Evolutionary conservation across 768 basidiomycete species (phyloP).

Genomic region (Gelatoporia subvermispora): DNA sequence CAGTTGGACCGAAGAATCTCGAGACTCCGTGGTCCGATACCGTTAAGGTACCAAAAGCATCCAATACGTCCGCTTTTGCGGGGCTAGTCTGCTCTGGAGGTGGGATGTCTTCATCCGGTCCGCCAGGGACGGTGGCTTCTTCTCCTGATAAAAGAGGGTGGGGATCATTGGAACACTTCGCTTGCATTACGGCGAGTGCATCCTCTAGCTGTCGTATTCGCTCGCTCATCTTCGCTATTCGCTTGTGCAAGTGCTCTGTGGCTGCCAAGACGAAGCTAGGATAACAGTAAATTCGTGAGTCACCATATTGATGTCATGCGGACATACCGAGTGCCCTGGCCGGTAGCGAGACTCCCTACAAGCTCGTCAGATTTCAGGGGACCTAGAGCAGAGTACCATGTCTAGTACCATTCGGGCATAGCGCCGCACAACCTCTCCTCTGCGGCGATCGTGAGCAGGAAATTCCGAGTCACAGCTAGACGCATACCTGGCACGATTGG

Average conservation of each 20-base stretch:
- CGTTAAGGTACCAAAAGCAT: constrained; percentile 61
- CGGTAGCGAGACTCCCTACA: constrained; percentile 69
- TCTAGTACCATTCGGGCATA: constrained; percentile 68
- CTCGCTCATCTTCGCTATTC: constrained; percentile 62
- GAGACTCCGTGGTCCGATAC: constrained; percentile 63
- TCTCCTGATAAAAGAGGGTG: constrained; percentile 58
- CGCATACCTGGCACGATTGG: constrained; percentile 63
- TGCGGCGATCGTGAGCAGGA: constrained; percentile 18
- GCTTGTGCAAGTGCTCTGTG: constrained; percentile 59
- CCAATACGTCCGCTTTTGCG: constrained; percentile 40
- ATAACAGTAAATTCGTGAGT: not conserved
- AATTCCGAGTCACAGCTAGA: not conserved
- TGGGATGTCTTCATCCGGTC: constrained; percentile 26
- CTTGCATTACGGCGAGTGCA: constrained; percentile 56
- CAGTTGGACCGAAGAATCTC: constrained; percentile 69
- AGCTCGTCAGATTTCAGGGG: not conserved
- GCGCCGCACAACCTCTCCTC: constrained; percentile 62
- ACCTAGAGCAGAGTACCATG: not conserved
- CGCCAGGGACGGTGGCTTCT: constrained; percentile 38
- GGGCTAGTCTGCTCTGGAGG: constrained; percentile 2
- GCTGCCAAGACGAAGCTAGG: constrained; percentile 60
- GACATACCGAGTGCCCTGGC: constrained; percentile 64
- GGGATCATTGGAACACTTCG: constrained; percentile 42
- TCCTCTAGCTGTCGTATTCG: constrained; percentile 68
- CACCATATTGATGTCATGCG: not conserved